These are phyloP conservation scores for Acmispon strigosus DNA, from an alignment of 306 rosid genomes.

Conservation along the genomic window DNA sequence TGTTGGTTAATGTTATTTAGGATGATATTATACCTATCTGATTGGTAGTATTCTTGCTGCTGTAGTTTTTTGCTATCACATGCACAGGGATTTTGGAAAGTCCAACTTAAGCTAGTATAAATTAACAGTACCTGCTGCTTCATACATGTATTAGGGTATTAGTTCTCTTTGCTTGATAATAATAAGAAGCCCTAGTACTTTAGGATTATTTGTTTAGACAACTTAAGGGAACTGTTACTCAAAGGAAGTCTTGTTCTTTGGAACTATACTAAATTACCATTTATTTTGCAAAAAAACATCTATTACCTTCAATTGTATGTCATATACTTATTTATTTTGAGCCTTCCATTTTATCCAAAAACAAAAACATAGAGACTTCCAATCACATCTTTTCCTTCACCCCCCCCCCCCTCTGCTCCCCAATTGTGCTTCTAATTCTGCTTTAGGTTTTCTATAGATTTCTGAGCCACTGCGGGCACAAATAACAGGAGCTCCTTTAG, in stretches of 20 bases:
- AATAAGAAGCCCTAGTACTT: neutral
- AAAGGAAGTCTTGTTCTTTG: neutral
- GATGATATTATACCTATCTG: too few species aligned
- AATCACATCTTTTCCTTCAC: neutral
- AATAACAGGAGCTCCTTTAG: constrained; percentile 89
- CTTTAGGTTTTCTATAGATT: constrained; percentile 63
- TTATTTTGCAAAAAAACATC: neutral
- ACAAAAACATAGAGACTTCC: neutral
- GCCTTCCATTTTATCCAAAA: neutral
- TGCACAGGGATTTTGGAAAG: too few species aligned
- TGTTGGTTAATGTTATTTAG: neutral
- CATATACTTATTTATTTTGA: constrained; percentile 15
- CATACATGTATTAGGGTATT: neutral
- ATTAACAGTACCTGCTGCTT: neutral
- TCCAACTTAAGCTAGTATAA: too few species aligned
- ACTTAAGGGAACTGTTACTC: neutral
- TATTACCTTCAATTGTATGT: neutral
- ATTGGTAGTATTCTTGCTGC: too few species aligned
- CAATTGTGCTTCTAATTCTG: constrained; percentile 37
- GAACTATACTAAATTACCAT: too few species aligned
- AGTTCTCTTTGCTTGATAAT: neutral
- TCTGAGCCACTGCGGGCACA: constrained; percentile 79
- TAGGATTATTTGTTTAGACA: neutral
- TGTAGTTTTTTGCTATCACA: too few species aligned
- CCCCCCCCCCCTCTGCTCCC: neutral